Evolutionary conservation across 139 green algal species (phyloP).

Genomic region (Micractinium conductrix): DNA sequence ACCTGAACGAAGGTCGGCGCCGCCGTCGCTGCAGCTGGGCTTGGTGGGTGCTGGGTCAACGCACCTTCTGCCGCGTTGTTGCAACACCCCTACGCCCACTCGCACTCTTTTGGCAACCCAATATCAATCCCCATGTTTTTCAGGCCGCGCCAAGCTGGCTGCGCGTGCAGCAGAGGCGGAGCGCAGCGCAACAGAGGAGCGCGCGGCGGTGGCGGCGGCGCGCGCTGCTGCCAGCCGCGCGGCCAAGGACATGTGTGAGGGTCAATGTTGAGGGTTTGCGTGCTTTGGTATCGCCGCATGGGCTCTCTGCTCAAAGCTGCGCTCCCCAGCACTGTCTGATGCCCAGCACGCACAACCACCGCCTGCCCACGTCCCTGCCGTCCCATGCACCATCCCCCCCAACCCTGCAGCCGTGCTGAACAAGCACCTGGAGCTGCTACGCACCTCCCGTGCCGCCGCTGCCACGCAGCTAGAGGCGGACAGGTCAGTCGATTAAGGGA

Average conservation of each 20-base stretch:
- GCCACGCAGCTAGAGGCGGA: constrained; percentile 11
- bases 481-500: too few relatives aligned
- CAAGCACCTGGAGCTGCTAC: constrained; percentile 30
- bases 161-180: background rate
- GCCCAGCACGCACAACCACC: background rate
- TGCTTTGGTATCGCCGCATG: background rate
- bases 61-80: background rate
- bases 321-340: background rate
- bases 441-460: background rate
- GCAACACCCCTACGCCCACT: background rate
- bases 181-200: background rate
- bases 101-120: background rate
- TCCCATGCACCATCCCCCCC: background rate
- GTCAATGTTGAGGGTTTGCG: background rate
- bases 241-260: background rate
- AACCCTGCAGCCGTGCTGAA: constrained; percentile 8
- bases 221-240: background rate
- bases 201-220: background rate
- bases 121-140: background rate
- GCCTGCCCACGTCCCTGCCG: background rate
- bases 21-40: background rate
- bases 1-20: constrained; percentile 10
- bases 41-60: background rate
- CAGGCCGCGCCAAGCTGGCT: background rate
- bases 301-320: background rate